A percentile compares a stretch with the other conserved stretches of the same genome.
phyloP scores from a whole-genome alignment of 2,329 filamentous ascomycete genomes.

The Stemphylium vesicarium region DNA sequence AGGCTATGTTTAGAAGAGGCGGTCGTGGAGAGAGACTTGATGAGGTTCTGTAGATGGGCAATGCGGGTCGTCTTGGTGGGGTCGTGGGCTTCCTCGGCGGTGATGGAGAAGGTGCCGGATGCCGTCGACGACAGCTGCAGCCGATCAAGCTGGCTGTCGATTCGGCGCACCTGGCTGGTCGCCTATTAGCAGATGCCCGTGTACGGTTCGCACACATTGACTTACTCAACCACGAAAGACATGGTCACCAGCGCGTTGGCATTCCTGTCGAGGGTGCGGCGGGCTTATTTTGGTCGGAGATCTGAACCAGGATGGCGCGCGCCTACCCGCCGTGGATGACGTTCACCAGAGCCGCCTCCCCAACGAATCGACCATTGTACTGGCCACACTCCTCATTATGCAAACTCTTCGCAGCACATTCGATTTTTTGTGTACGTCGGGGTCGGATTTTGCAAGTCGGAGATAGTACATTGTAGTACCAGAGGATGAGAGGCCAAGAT shows the following conservation, averaged over 20 bases:
- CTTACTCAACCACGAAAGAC: conserved; percentile 53
- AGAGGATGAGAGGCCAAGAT: not conserved
- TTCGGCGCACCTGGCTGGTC: conserved; percentile 60
- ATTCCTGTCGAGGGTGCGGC: conserved; percentile 11
- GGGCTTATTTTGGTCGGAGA: conserved; percentile 7
- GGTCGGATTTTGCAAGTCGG: too few species aligned
- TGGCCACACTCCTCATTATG: not conserved
- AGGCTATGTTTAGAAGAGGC: conserved; percentile 69
- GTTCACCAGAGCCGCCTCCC: conserved; percentile 3
- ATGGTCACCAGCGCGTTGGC: conserved; percentile 40
- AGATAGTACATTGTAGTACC: not conserved
- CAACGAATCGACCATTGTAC: not conserved
- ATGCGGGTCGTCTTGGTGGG: conserved; percentile 57
- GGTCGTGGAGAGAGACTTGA: conserved; percentile 73
- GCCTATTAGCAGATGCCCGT: conserved; percentile 4
- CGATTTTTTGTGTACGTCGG: too few species aligned
- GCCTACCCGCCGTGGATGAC: conserved; percentile 7
- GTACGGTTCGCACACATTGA: not conserved
- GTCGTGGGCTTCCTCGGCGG: conserved; percentile 44
- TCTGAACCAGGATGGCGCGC: conserved; percentile 15
- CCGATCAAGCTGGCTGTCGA: conserved; percentile 65
- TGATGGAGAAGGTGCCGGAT: conserved; percentile 38
- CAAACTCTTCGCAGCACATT: not conserved
- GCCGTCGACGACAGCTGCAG: conserved; percentile 56
- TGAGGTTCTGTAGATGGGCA: conserved; percentile 67